Percentiles rank a stretch among this genome's conserved stretches.
Conservation (phyloP, 2,329 filamentous ascomycete species). For the Curvularia spicifera region DNA sequence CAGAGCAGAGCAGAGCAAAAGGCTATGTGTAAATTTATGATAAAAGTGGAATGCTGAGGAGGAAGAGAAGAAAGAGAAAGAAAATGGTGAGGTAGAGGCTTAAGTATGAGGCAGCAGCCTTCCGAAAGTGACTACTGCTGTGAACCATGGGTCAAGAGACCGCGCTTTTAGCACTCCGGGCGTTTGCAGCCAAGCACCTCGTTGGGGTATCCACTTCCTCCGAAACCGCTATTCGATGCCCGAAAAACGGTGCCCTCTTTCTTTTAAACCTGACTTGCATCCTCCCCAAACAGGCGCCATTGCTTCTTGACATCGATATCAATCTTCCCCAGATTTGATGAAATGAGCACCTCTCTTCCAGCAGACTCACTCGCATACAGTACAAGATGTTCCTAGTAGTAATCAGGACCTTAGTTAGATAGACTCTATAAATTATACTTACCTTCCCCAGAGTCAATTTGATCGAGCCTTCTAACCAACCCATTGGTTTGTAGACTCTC, state of each 20-base stretch:
- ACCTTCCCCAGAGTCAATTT: not conserved
- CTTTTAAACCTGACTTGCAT: not conserved
- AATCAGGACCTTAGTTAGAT: not conserved
- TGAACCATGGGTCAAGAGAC: too few relatives aligned
- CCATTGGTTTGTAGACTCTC: not conserved
- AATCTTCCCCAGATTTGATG: not conserved
- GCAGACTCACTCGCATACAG: not conserved
- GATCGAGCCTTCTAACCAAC: not conserved
- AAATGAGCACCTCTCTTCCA: not conserved
- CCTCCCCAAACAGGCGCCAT: not conserved
- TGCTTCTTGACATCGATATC: not conserved
- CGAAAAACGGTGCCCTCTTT: constrained; percentile 36
- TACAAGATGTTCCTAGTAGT: not conserved
- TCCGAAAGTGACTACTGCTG: too few relatives aligned
- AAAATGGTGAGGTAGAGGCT: too few relatives aligned
- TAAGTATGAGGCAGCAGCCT: too few relatives aligned
- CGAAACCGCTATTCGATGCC: constrained; percentile 45
- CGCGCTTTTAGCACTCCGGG: too few relatives aligned
- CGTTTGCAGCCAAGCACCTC: too few relatives aligned
- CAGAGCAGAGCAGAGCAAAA: too few relatives aligned
- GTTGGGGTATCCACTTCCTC: constrained; percentile 11
- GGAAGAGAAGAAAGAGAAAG: too few relatives aligned
- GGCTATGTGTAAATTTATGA: too few relatives aligned
- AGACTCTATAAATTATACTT: not conserved
- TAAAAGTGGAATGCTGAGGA: too few relatives aligned